phyloP scores from a whole-genome alignment of 768 basidiomycete genomes.

The Neoboletus magnificus region DNA sequence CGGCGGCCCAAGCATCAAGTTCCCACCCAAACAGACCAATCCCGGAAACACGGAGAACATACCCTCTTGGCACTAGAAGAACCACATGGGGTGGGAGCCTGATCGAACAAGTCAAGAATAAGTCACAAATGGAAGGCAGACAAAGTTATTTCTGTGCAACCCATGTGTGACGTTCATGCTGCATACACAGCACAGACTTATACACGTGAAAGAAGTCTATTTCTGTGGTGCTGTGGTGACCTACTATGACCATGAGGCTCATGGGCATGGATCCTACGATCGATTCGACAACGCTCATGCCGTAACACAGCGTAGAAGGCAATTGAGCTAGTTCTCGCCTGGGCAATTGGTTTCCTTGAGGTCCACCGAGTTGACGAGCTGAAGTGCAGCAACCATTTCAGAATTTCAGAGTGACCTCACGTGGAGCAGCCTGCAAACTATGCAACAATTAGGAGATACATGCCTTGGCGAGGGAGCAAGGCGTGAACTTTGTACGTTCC shows the following conservation, averaged over 20 bases:
- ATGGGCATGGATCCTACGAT: not conserved
- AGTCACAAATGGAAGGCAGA: not conserved
- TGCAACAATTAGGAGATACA: not conserved
- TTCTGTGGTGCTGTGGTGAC: not conserved
- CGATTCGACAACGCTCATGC: not conserved
- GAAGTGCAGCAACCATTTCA: not conserved
- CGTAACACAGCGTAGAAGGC: not conserved
- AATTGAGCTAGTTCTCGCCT: not conserved
- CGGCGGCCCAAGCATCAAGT: not conserved
- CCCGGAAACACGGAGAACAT: not conserved
- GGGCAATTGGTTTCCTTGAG: not conserved
- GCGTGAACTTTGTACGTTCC: not conserved
- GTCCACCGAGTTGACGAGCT: not conserved
- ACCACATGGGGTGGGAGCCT: not conserved
- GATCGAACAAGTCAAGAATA: not conserved
- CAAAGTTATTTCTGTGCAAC: not conserved
- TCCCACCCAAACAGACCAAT: not conserved
- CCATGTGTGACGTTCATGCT: not conserved
- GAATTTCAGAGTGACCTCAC: not conserved
- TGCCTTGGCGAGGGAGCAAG: not conserved
- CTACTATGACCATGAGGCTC: not conserved
- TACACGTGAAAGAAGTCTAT: slow-evolving; percentile 1
- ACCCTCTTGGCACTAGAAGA: not conserved
- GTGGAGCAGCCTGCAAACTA: not conserved
- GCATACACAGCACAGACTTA: not conserved